phyloP scores from a whole-genome alignment of 2,329 filamentous ascomycete genomes.

The Tolypocladium paradoxum region DNA sequence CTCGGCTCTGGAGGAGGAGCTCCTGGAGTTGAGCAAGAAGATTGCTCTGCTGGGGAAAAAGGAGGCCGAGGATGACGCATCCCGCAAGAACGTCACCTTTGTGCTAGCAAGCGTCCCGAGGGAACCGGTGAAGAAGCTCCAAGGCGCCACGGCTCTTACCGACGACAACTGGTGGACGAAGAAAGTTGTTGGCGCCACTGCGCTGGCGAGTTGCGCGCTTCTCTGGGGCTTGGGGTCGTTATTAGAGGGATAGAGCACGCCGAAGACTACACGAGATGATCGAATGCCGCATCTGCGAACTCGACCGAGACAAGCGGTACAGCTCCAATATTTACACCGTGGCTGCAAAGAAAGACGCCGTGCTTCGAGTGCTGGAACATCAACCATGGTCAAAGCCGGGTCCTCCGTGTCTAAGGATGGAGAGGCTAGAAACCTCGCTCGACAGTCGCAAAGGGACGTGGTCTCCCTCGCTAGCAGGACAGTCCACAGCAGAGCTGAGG shows the following conservation, averaged over 20 bases:
- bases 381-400: background rate
- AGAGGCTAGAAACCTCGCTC: background rate
- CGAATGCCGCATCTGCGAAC: too few relatives aligned
- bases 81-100: constrained; percentile 14
- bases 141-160: constrained; percentile 45
- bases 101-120: constrained; percentile 17
- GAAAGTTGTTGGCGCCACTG: constrained; percentile 50
- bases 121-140: constrained; percentile 17
- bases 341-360: too few relatives aligned
- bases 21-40: constrained; percentile 62
- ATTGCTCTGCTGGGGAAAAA: constrained; percentile 43
- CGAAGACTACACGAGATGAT: background rate
- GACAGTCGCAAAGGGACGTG: background rate
- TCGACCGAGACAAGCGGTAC: background rate
- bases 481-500: background rate
- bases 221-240: constrained; percentile 49
- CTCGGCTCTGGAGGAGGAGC: constrained; percentile 56
- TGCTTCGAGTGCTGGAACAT: background rate
- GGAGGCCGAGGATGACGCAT: constrained; percentile 33
- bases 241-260: constrained; percentile 21
- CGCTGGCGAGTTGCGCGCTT: constrained; percentile 48
- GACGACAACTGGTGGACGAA: constrained; percentile 59
- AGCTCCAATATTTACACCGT: too few relatives aligned
- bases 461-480: background rate
- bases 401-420: background rate